Base-by-base conservation (phyloP, 768 basidiomycete genomes). In the Mycena rosella region DNA sequence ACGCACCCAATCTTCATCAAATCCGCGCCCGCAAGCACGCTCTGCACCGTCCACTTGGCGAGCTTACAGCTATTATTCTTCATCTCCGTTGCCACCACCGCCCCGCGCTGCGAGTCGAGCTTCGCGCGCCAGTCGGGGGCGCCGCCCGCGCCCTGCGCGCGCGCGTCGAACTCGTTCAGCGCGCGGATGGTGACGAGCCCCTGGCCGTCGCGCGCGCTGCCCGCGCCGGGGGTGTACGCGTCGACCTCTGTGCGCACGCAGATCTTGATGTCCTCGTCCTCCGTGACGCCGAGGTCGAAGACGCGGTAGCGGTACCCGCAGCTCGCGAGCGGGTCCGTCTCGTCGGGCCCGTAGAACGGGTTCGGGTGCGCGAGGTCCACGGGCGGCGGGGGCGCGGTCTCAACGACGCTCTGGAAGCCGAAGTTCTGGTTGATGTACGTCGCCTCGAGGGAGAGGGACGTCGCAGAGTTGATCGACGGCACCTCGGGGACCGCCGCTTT, bases 361-460 rank as follows among this genome's bases (percentile, higher is more conserved):
- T 99, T 99, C 2, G 97, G 90, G 72, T 95, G 87, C 17, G 88
- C 84, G 74, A 98, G 88, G 67, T 95, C 90, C 45, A 93, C 83
- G 9, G 91, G 83, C 30, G 86, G 82, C 0, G 89, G 88, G 8
- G 87, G 86, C 3, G 84, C 74, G 32, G 78, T 86, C 78, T 97
- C 95, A 60, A 88, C 85, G 48, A 96, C 97, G 48, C 94, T 91
- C 80, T 99, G 98, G 87, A 97, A 98, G 27, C 93, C 91, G 74
- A 98, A 99, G 80, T 98, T 98, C 77, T 97, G 95, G 83, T 99
- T 99, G 84, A 99, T 95, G 81, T 96, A 99, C 29, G 96, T 99
- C 7, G 98, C 98, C 80, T 99, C 98, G 36, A 99, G 87, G 0
- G 97, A 96, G 29, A 99, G 85, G 0, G 95, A 96, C 6, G 94